These are phyloP conservation scores for Pleurotus eryngii DNA, from an alignment of 768 basidiomycete genomes.

Conservation along the genomic window DNA sequence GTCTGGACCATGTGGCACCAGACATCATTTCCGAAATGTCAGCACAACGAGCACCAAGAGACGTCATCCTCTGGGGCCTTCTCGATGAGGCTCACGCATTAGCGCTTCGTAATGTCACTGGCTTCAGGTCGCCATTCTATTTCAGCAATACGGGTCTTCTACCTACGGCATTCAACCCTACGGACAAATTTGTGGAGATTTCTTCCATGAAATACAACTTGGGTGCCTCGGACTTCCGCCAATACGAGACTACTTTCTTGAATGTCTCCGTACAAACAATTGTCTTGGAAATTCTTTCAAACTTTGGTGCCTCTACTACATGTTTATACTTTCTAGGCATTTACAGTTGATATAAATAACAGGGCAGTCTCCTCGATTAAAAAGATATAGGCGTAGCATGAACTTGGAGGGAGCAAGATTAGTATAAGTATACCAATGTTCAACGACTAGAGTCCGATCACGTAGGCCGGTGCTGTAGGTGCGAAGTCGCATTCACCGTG, in stretches of 20 bases:
- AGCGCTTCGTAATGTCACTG: neutral
- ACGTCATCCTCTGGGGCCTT: conserved; percentile 4
- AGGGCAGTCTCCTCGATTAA: neutral
- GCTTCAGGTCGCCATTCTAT: neutral
- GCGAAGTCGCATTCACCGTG: too few species aligned
- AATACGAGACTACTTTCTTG: neutral
- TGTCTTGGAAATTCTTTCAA: conserved; percentile 4
- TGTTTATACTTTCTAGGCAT: conserved; percentile 7
- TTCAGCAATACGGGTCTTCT: neutral
- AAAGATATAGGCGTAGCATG: too few species aligned
- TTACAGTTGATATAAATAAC: neutral
- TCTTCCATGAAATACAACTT: conserved; percentile 3
- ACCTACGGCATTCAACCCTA: neutral
- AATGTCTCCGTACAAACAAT: neutral
- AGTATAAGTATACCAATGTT: too few species aligned
- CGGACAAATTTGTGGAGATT: neutral
- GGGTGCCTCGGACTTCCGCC: neutral
- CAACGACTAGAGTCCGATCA: too few species aligned
- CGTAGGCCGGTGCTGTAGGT: too few species aligned
- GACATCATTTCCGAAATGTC: neutral
- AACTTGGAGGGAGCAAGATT: too few species aligned
- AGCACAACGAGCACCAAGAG: neutral
- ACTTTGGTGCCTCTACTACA: conserved; percentile 4
- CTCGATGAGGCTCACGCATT: neutral
- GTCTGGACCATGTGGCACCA: neutral